A percentile compares a stretch with the other conserved stretches of the same genome.
phyloP scores from a whole-genome alignment of 371 early-diverging fungal genomes.

The Mortierella polycephala region DNA sequence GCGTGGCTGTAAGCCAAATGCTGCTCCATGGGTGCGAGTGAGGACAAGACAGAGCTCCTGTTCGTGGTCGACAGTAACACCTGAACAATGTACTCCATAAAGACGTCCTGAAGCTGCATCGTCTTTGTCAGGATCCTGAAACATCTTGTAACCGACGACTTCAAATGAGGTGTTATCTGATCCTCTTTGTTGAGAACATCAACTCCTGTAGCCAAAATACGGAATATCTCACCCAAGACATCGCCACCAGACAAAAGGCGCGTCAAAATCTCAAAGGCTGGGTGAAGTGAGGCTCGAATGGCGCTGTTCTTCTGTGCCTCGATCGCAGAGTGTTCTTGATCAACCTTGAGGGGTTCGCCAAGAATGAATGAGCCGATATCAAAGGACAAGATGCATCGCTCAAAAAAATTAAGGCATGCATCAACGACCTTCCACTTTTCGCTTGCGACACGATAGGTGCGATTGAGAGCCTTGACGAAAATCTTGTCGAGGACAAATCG shows the following conservation, averaged over 20 bases:
- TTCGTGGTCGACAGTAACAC: constrained; percentile 48
- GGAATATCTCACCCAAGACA: constrained; percentile 73
- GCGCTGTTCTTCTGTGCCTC: constrained; percentile 39
- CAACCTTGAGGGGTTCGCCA: constrained; percentile 17
- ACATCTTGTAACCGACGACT: constrained; percentile 52
- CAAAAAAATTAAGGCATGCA: constrained; percentile 79
- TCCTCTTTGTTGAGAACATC: constrained; percentile 61
- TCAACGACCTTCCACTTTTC: constrained; percentile 86
- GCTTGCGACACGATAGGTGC: constrained; percentile 72
- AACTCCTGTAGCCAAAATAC: constrained; percentile 70
- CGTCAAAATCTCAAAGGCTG: constrained; percentile 86
- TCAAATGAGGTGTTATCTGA: constrained; percentile 32
- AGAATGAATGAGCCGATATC: constrained; percentile 64
- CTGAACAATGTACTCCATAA: constrained; percentile 78
- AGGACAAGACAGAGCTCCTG: constrained; percentile 29
- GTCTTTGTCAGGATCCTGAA: constrained; percentile 79
- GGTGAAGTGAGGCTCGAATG: constrained; percentile 66
- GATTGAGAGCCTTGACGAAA: constrained; percentile 74
- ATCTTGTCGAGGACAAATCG: constrained; percentile 83
- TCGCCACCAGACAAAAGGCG: constrained; percentile 83
- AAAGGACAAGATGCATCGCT: constrained; percentile 82
- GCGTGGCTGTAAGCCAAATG: constrained; percentile 75
- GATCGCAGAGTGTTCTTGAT: constrained; percentile 32
- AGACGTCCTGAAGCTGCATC: constrained; percentile 71
- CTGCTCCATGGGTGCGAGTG: constrained; percentile 82